Percentiles rank a stretch among this genome's conserved stretches.
Evolutionary conservation across 2,329 filamentous ascomycete species (phyloP).

Genomic region (Amauroascus verrucosus): DNA sequence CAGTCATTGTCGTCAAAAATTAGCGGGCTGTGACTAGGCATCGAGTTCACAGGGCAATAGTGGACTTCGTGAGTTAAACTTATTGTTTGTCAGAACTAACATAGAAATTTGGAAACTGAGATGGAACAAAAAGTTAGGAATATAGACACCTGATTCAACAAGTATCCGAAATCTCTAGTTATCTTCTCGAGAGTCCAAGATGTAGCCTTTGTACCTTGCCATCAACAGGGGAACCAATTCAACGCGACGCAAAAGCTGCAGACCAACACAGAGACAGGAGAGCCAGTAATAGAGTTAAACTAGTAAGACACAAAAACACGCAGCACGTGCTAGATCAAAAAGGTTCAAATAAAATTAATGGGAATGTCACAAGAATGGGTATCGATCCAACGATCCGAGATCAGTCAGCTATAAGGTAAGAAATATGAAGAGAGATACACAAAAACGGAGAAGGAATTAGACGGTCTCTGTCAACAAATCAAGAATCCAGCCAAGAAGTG

Average conservation of each 20-base stretch:
- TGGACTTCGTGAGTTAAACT: too few relatives aligned
- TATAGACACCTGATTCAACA: too few relatives aligned
- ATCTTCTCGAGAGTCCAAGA: not conserved
- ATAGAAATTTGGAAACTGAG: too few relatives aligned
- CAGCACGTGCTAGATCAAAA: slow-evolving; percentile 2
- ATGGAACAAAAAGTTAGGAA: too few relatives aligned
- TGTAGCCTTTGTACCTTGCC: not conserved
- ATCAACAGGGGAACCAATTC: not conserved
- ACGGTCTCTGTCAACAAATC: not conserved
- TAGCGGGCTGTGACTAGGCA: too few relatives aligned
- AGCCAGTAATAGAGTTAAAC: slow-evolving; percentile 1
- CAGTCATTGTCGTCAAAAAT: too few relatives aligned
- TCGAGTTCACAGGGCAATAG: too few relatives aligned
- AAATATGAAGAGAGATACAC: not conserved
- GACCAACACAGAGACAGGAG: not conserved
- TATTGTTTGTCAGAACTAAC: too few relatives aligned
- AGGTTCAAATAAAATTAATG: not conserved
- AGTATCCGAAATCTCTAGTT: too few relatives aligned
- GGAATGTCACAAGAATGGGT: slow-evolving; percentile 11
- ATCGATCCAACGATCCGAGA: slow-evolving; percentile 10
- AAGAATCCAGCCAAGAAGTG: not conserved
- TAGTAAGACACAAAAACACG: slow-evolving; percentile 5
- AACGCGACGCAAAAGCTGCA: not conserved
- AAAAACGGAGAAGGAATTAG: not conserved
- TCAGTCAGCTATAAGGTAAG: not conserved